phyloP scores from a whole-genome alignment of 148 eudicot species.

The Persicaria maculosa region DNA sequence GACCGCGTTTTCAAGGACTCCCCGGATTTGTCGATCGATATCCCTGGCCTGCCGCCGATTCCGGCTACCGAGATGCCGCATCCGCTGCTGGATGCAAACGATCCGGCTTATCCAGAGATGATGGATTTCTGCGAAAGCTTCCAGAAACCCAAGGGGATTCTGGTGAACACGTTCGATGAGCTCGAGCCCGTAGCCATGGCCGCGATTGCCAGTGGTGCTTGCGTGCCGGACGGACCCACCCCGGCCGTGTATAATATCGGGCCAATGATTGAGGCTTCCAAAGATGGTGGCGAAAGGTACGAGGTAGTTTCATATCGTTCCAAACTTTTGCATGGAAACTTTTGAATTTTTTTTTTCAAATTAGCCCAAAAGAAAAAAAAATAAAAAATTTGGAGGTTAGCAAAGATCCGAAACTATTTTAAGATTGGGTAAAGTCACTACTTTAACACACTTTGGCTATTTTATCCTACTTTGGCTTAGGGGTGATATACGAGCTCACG shows the following conservation, averaged over 20 bases:
- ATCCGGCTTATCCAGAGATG: conserved; percentile 16
- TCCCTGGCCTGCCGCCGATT: conserved; percentile 36
- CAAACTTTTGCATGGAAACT: no score
- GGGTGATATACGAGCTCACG: no score
- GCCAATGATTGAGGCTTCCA: conserved; percentile 18
- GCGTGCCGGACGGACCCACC: conserved; percentile 22
- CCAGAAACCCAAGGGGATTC: conserved; percentile 28
- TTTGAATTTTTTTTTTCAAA: no score
- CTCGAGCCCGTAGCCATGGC: conserved; percentile 23
- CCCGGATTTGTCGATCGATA: conserved; percentile 3
- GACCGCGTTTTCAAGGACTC: conserved; percentile 19
- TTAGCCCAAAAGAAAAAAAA: no score
- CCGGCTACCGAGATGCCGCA: conserved; percentile 22
- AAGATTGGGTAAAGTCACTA: no score
- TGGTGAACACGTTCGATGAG: conserved; percentile 24
- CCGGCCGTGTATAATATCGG: conserved; percentile 32
- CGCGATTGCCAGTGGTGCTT: conserved; percentile 20
- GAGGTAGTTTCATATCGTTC: neutral
- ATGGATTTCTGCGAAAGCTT: conserved; percentile 7
- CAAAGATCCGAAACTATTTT: no score
- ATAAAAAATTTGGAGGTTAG: no score
- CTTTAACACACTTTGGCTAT: no score
- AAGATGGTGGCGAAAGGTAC: neutral
- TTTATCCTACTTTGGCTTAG: no score
- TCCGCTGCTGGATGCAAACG: conserved; percentile 17